Evolutionary conservation across 176 grass and related monocot species (phyloP).

Genomic region (Oryza brachyantha): DNA sequence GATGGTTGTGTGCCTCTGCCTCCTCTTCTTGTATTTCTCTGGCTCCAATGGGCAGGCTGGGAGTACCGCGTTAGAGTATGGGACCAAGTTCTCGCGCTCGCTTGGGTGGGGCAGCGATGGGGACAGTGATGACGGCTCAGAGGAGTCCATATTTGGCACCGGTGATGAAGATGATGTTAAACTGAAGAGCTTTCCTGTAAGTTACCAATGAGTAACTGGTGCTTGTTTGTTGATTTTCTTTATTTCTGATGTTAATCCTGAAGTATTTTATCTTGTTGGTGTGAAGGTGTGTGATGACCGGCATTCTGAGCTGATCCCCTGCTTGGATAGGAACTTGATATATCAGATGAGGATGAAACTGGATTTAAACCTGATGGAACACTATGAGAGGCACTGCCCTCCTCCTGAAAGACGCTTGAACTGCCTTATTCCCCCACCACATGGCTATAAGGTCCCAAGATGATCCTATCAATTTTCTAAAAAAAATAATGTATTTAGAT

Average conservation of each 20-base stretch:
- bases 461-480: conserved; percentile 11
- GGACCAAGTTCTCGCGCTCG: conserved; percentile 73
- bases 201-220: conserved; percentile 20
- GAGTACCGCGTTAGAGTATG: conserved; percentile 68
- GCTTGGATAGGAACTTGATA: conserved; percentile 99
- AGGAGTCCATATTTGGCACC: conserved; percentile 80
- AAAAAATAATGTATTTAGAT: background rate
- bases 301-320: conserved; percentile 96
- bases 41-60: conserved; percentile 50
- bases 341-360: conserved; percentile 96
- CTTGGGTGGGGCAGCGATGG: conserved; percentile 69
- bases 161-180: conserved; percentile 50
- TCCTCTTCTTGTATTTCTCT: conserved; percentile 87
- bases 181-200: conserved; percentile 85
- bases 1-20: conserved; percentile 65
- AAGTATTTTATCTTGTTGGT: conserved; percentile 3
- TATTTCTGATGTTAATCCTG: conserved; percentile 15
- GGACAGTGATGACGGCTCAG: conserved; percentile 43
- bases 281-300: conserved; percentile 81
- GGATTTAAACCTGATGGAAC: conserved; percentile 97
- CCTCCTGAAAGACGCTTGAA: conserved; percentile 88
- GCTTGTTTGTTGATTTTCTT: background rate
- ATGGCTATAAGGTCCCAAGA: conserved; percentile 80
- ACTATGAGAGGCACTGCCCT: conserved; percentile 97
- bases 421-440: conserved; percentile 87